A percentile compares a stretch with the other conserved stretches of the same genome.
Evolutionary conservation across 73 alveolate genomes (phyloP).

Genomic region (Tetrahymena thermophila): DNA sequence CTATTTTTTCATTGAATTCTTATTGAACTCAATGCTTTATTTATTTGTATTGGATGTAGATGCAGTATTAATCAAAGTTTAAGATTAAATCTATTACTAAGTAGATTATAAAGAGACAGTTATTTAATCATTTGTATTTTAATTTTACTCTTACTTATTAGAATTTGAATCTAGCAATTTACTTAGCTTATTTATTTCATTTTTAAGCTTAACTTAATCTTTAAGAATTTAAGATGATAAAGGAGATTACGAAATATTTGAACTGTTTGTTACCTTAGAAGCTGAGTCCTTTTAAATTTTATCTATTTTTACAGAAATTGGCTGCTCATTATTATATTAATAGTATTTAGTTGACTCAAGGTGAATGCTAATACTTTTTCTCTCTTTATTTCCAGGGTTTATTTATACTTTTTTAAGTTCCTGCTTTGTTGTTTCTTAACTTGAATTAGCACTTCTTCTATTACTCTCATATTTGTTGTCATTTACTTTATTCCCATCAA

Average conservation of each 20-base stretch:
- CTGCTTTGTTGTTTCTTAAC: not conserved
- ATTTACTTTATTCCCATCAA: not conserved
- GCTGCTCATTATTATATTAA: not conserved
- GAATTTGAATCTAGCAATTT: not conserved
- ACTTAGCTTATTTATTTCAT: not conserved
- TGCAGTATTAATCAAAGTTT: not conserved
- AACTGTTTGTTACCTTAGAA: not conserved
- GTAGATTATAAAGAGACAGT: not conserved
- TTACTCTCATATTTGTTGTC: not conserved
- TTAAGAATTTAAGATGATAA: not conserved
- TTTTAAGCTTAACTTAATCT: not conserved
- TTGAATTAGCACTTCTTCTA: not conserved
- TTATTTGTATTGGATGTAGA: not conserved
- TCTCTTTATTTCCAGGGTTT: not conserved
- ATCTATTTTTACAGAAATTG: not conserved
- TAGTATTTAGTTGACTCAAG: not conserved
- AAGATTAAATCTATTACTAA: not conserved
- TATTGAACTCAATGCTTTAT: not conserved
- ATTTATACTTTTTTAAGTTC: not conserved
- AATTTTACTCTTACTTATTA: not conserved
- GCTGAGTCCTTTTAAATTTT: not conserved
- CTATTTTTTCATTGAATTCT: not conserved
- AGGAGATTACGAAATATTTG: not conserved
- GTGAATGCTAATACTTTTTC: not conserved
- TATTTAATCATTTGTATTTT: not conserved